These are phyloP conservation scores for cucumber (Cucumis sativus) DNA, from an alignment of 306 rosid genomes.

Conservation along the genomic window Cucumber_9930_V3 NC_026657.2:13743501-13744000, in stretches of 20 bases:
- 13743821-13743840: not conserved
- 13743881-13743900: not conserved
- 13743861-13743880: not conserved
- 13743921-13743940: not conserved
- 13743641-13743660: not conserved
- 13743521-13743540: not conserved
- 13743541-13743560: not conserved
- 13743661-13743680: not conserved
- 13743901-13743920: not conserved
- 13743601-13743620: not conserved
- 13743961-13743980: not conserved
- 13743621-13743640: not conserved
- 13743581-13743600: not conserved
- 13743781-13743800: not conserved
- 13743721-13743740: not conserved
- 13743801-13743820: too few relatives aligned
- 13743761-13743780: not conserved
- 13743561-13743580: not conserved
- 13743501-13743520: not conserved
- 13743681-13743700: not conserved
- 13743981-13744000: not conserved
- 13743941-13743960: not conserved
- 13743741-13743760: not conserved
- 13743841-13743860: not conserved
- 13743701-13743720: not conserved